Evolutionary conservation across 345 rosid genomes (phyloP).

Genomic region (Arabis hirsuta): DNA sequence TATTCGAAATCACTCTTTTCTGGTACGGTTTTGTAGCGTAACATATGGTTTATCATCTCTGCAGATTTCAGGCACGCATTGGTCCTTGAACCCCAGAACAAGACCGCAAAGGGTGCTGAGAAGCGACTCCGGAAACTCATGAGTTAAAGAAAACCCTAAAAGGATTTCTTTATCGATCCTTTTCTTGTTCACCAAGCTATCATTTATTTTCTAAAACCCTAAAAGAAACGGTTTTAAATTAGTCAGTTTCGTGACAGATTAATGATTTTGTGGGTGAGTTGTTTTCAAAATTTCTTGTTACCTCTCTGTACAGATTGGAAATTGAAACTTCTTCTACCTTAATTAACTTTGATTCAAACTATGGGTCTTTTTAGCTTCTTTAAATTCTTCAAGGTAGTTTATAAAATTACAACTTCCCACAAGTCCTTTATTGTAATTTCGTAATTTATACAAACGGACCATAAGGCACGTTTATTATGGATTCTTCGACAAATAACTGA

Average conservation of each 20-base stretch:
- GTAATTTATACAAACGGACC: conserved; percentile 3
- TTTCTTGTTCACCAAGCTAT: conserved; percentile 24
- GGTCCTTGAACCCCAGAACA: conserved; percentile 92
- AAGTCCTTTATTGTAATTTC: conserved; percentile 4
- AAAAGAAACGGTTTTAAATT: conserved; percentile 8
- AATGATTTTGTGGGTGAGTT: not conserved
- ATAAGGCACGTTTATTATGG: conserved; percentile 19
- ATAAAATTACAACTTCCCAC: not conserved
- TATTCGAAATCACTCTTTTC: not conserved
- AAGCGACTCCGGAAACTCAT: conserved; percentile 67
- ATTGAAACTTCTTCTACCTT: not conserved
- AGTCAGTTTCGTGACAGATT: not conserved
- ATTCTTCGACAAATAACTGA: conserved; percentile 13
- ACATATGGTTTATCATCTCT: not conserved
- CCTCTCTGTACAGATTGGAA: conserved; percentile 30
- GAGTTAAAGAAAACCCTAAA: conserved; percentile 36
- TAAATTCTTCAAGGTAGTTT: not conserved
- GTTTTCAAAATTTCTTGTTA: not conserved
- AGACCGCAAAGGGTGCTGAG: conserved; percentile 66
- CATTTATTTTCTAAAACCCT: conserved; percentile 15
- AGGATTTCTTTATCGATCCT: not conserved
- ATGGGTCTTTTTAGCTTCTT: not conserved
- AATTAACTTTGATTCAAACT: not conserved
- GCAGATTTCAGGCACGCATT: conserved; percentile 89
- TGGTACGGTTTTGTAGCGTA: conserved; percentile 3